phyloP scores from a whole-genome alignment of 257 asterid genomes.

The Capsicum rhomboideum region DNA sequence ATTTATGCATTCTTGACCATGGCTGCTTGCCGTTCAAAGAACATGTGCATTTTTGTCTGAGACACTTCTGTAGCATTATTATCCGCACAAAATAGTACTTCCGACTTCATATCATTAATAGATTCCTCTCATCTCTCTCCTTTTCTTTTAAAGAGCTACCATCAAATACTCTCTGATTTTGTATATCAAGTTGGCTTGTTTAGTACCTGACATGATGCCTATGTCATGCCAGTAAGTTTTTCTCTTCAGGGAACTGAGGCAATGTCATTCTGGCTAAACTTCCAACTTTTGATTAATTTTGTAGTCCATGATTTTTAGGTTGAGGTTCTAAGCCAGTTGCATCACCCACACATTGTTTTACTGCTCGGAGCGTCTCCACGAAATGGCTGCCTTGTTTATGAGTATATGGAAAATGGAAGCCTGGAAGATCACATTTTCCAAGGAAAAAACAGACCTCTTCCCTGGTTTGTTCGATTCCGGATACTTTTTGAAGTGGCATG shows the following conservation, averaged over 20 bases:
- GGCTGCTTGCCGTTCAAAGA: neutral
- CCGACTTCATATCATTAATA: neutral
- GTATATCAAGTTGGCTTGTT: neutral
- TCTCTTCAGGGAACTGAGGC: neutral
- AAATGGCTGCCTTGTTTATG: constrained; percentile 66
- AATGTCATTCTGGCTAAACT: neutral
- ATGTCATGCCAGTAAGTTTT: neutral
- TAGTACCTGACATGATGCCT: neutral
- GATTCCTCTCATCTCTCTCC: neutral
- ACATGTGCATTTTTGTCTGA: neutral
- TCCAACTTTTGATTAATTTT: neutral
- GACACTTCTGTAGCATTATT: neutral
- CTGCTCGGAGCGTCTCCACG: constrained; percentile 91
- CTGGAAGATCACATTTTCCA: constrained; percentile 53
- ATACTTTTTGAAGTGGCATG: constrained; percentile 80
- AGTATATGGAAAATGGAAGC: constrained; percentile 83
- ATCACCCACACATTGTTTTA: constrained; percentile 67
- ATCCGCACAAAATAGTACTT: neutral
- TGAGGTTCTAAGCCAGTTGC: constrained; percentile 77
- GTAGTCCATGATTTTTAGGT: constrained; percentile 34
- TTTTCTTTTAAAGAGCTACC: neutral
- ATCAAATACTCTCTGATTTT: neutral
- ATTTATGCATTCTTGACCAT: neutral
- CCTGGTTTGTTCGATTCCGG: constrained; percentile 70
- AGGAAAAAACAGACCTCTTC: constrained; percentile 42